Conservation (phyloP, 1,284 basidiomycete genomes). For the Cryptococcus floricola region DNA sequence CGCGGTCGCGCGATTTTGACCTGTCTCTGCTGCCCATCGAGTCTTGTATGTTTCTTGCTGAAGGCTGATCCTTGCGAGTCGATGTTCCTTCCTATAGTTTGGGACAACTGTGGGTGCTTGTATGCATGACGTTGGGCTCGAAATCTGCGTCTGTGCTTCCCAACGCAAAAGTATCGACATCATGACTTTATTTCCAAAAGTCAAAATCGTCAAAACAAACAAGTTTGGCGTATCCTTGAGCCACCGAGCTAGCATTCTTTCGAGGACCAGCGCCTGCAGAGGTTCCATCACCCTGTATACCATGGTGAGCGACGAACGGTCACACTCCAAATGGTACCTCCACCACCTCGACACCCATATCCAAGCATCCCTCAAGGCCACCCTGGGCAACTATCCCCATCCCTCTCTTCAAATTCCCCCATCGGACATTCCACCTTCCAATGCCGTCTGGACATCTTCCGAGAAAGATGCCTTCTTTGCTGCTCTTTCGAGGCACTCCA, state of each 20-base stretch:
- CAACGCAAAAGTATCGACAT: too few relatives aligned
- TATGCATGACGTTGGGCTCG: too few relatives aligned
- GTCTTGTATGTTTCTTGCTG: too few relatives aligned
- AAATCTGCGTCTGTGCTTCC: too few relatives aligned
- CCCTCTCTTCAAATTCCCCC: not conserved
- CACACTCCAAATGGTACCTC: conserved; percentile 11
- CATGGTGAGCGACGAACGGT: not conserved
- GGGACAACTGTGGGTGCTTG: too few relatives aligned
- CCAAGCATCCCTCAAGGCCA: conserved; percentile 5
- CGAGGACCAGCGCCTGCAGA: too few relatives aligned
- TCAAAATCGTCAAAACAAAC: too few relatives aligned
- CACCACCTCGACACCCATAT: conserved; percentile 15
- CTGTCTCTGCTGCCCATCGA: not conserved
- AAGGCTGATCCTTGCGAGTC: too few relatives aligned
- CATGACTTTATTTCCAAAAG: too few relatives aligned
- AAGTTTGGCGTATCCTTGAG: too few relatives aligned
- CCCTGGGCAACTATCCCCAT: not conserved
- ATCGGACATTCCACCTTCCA: conserved; percentile 40
- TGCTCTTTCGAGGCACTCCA: conserved; percentile 60
- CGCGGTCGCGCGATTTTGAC: conserved; percentile 2
- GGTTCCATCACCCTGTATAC: not conserved
- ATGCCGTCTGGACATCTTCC: conserved; percentile 59
- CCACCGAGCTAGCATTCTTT: too few relatives aligned
- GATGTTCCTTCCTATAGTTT: too few relatives aligned
- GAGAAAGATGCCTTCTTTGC: conserved; percentile 72